A percentile compares a stretch with the other conserved stretches of the same genome.
These are phyloP conservation scores for Lathyrus aphaca DNA, from an alignment of 306 rosid genomes.

Conservation along the genomic window DNA sequence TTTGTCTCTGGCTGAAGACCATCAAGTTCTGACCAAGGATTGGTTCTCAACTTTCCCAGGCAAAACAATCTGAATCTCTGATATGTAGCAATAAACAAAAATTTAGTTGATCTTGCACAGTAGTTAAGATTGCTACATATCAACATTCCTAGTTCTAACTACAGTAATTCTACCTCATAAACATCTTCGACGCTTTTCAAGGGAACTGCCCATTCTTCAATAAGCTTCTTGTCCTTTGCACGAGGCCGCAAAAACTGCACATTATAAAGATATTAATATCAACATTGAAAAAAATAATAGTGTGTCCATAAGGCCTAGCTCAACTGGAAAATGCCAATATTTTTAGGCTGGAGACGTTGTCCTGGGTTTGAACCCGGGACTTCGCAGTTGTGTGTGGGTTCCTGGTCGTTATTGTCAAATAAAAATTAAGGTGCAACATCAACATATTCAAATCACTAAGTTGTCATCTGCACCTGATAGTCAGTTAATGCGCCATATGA, in stretches of 20 bases:
- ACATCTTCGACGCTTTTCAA: conserved; percentile 76
- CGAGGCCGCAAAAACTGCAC: conserved; percentile 95
- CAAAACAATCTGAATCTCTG: conserved; percentile 87
- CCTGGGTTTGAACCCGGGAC: too few species aligned
- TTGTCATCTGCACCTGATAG: conserved; percentile 67
- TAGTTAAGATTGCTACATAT: conserved; percentile 8
- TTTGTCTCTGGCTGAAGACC: conserved; percentile 95
- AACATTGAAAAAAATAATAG: not conserved
- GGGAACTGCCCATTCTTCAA: conserved; percentile 92
- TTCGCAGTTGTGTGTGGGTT: too few species aligned
- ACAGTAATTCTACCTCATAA: conserved; percentile 62
- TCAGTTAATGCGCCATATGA: conserved; percentile 86
- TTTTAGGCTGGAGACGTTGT: too few species aligned
- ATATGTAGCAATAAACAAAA: conserved; percentile 25
- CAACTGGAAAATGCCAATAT: too few species aligned
- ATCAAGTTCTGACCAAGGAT: conserved; percentile 96
- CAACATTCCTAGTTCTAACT: conserved; percentile 6
- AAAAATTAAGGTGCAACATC: not conserved
- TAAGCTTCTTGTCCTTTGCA: conserved; percentile 82
- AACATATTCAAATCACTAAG: conserved; percentile 28
- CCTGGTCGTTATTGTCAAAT: too few species aligned
- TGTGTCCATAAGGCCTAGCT: too few species aligned
- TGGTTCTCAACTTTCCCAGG: conserved; percentile 88
- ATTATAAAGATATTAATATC: conserved; percentile 4
- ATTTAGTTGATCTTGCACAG: conserved; percentile 27